Base-by-base conservation (phyloP, 805 yeast genomes). In the Metschnikowia arizonensis region DNA sequence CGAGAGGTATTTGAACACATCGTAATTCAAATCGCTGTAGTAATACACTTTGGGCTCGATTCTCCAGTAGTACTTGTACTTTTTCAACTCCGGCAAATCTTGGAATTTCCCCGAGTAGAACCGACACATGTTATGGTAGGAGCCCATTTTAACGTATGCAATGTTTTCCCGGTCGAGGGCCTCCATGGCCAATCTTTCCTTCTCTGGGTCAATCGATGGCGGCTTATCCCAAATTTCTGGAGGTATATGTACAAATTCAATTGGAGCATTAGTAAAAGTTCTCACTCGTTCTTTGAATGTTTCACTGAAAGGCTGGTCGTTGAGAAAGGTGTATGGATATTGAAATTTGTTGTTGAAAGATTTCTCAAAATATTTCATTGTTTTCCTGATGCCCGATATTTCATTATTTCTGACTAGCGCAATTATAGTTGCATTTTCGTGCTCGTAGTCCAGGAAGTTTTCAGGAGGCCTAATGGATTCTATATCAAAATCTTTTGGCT, bases 71-170 rank as follows among this genome's bases (percentile, higher is more conserved):
- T 82, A 87, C 54, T 72, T 75, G 64, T 74, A 83, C 47, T 85
- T 69, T 48, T 72, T 66, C 58, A 87, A 60, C 45, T 77, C 73
- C 10, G 85, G 85, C 50, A 83, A 77, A 40, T 83, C 73, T 59
- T 74, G 84, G 56, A 86, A 84, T 47, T 65, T 65, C 10, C 78
- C 79, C 40, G 84, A 79, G 60, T 85, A 85, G 63, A 82, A 87
- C 21, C 95, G 74, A 60, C 95, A 87, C 95, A 87, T 87, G 57
- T 85, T 83, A 57, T 85, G 95, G 56, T 87, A 87, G 0, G 89
- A 82, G 17, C 59, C 62, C 62, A 66, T 69, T 17, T 69, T 69
- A 2, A 89, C 87, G 59, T 85, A 84, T 4, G 81, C 84, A 12
- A 82, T 73, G 17, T 73, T 68, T 38, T 76, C 67, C 3, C 64